Conservation (phyloP, 768 basidiomycete genomes). For the Lactarius psammicola region DNA sequence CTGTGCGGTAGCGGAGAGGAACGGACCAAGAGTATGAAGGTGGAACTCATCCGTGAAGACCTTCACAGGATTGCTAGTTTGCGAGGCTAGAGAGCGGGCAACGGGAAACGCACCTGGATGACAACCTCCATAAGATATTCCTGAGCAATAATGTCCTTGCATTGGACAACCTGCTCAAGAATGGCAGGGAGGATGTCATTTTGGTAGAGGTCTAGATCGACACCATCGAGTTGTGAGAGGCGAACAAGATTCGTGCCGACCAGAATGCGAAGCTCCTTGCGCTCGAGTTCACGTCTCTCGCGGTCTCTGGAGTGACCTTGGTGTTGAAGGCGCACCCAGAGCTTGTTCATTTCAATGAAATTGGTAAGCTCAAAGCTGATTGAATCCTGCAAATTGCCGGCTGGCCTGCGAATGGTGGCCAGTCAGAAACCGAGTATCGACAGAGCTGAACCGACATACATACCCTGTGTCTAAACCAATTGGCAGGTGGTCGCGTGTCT, state of each 20-base stretch:
- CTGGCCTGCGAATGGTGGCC: constrained; percentile 51
- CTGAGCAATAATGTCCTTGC: constrained; percentile 98
- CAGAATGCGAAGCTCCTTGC: constrained; percentile 90
- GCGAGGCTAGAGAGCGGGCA: neutral
- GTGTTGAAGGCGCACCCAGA: constrained; percentile 98
- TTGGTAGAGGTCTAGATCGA: constrained; percentile 91
- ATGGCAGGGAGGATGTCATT: constrained; percentile 85
- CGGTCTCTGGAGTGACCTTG: constrained; percentile 96
- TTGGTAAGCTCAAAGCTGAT: constrained; percentile 95
- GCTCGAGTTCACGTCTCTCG: constrained; percentile 96
- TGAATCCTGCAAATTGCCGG: constrained; percentile 91
- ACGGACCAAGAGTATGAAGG: constrained; percentile 90
- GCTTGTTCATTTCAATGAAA: constrained; percentile 99
- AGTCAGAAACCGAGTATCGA: neutral
- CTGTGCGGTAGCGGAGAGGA: constrained; percentile 93
- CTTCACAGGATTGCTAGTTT: constrained; percentile 40
- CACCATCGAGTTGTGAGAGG: constrained; percentile 92
- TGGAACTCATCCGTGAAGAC: constrained; percentile 99
- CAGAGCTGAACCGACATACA: constrained; percentile 30
- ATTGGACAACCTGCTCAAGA: constrained; percentile 95
- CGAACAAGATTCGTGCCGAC: constrained; percentile 98
- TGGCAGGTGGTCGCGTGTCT: constrained; percentile 94
- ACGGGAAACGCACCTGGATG: constrained; percentile 68
- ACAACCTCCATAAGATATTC: constrained; percentile 99
- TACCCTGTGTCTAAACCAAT: constrained; percentile 83